Evolutionary conservation across 305 asterid species (phyloP), one percentile per base, ranked within the genome.

Genomic region (Solanum hybrid): DNA sequence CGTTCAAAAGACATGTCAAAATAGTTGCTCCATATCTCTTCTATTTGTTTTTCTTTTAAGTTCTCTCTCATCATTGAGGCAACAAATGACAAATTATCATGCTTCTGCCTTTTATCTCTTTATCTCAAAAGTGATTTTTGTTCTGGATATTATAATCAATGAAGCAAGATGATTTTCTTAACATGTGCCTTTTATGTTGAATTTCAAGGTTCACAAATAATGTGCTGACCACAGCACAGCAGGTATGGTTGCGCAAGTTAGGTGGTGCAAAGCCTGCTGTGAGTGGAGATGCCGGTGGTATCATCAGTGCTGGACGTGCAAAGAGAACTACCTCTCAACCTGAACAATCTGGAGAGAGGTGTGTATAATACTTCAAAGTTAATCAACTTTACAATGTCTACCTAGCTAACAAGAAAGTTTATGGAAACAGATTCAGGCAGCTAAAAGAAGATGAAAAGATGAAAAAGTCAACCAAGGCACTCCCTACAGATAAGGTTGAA

Each of bases 181-280:
- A 51, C 88, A 20, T 84, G 46, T 14, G 28, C 22, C 42, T 51
- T 46, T 57, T 76, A 61, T 89, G 57, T 91, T 92, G 87, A 73
- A 87, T 82, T 69, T 90, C 83, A 91, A 97, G 99, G 99, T 97
- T 98, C 92, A 93, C 98, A 88, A 98, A 98, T 91, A 98, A 98
- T 88, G 96, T 98, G 91, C 97, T 98, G 91, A 98, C 98, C 94
- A 98, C 99, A 22, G 98, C 97, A 81, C 99, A 98, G 90, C 99
- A 98, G 90, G 97, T 97, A 89, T 98, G 99, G 99, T 89, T 98
- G 90, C 98, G 99, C 78, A 97, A 98, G 92, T 74, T 96, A 91
- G 99, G 99, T 87, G 99, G 99, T 89, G 99, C 98, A 24, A 95
- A 95, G 91, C 99, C 99, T 92, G 95, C 67, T 89, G 97, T 98